Conservation (phyloP, 345 rosid genomes). For the Luvunga scandens region DNA sequence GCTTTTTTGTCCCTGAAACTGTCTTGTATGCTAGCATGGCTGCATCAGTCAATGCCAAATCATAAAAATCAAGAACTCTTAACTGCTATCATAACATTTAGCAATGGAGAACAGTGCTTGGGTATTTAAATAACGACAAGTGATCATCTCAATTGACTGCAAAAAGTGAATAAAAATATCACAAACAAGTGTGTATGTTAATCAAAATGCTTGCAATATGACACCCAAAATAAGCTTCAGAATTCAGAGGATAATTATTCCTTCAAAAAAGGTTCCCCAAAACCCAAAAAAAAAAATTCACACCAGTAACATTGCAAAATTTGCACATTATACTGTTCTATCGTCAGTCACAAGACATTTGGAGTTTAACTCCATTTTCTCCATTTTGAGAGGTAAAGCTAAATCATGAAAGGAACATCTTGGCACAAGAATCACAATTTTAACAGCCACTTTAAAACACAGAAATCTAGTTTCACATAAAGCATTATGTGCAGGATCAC, state of each 20-base stretch:
- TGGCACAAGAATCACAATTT: neutral
- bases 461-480: neutral
- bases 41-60: conserved; percentile 25
- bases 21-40: conserved; percentile 94
- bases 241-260: neutral
- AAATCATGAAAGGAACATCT: neutral
- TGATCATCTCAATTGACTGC: neutral
- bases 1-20: conserved; percentile 71
- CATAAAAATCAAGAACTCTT: neutral
- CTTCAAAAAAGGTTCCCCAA: neutral
- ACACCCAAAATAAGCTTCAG: neutral
- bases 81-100: neutral
- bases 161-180: neutral
- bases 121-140: neutral
- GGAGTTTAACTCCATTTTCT: neutral
- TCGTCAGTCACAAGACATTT: neutral
- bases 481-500: neutral
- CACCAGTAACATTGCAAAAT: neutral
- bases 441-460: neutral
- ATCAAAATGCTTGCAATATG: neutral
- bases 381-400: neutral
- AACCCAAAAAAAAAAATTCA: neutral
- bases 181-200: neutral
- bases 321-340: neutral
- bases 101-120: neutral